Conservation (phyloP, 768 basidiomycete species). For the Psilocybe cubensis region DNA sequence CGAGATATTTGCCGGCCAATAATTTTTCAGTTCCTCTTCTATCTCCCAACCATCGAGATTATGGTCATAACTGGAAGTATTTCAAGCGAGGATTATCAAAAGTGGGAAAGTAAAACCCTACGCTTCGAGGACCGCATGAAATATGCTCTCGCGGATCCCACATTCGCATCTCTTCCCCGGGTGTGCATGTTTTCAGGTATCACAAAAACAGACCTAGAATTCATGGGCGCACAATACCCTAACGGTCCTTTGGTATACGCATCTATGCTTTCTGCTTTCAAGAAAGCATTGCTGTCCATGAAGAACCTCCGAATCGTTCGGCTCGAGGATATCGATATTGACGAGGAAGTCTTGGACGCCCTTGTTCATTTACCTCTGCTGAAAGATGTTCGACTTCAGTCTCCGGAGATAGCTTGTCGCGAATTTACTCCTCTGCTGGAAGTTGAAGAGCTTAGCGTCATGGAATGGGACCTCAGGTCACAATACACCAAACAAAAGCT, state of each 20-base stretch:
- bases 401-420: neutral
- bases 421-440: neutral
- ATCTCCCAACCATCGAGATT: neutral
- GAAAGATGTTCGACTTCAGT: neutral
- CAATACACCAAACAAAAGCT: neutral
- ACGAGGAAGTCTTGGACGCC: neutral
- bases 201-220: neutral
- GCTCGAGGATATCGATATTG: constrained; percentile 1
- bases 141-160: neutral
- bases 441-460: neutral
- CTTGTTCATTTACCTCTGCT: neutral
- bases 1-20: constrained; percentile 3
- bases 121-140: neutral
- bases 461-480: neutral
- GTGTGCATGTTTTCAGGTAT: constrained; percentile 4
- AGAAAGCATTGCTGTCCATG: neutral
- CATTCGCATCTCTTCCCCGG: neutral
- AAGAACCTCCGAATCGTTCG: neutral
- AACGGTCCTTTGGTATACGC: neutral
- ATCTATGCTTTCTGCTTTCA: neutral
- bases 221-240: neutral
- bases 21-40: neutral
- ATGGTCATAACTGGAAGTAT: neutral
- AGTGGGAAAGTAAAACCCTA: neutral
- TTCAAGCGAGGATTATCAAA: neutral